Base-by-base conservation (phyloP, 805 yeast species). In the Clavispora santaluciae region DNA sequence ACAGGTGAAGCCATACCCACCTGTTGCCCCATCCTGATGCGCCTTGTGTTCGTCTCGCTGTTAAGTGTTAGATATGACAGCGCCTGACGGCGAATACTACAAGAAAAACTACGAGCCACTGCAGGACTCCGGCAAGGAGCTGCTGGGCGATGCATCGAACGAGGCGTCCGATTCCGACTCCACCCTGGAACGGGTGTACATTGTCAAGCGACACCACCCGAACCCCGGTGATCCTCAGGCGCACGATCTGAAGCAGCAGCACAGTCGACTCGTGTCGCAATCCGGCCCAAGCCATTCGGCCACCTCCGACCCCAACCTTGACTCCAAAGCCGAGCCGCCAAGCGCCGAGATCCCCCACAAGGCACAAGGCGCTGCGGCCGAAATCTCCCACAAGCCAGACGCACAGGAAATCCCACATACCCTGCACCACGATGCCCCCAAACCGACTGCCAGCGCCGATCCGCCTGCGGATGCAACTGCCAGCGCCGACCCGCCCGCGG, bases 101-200 rank as follows among this genome's bases (percentile, higher is more conserved):
- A 10, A 8, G n/a, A 28, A 28, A 28, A 4, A 12, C 12, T 8
- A n/a, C 31, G 20, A 28, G 20, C 11, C 18, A 3, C 18, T 18
- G 5, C 31, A 15, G n/a, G 31, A 28, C 18, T 16, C 31, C 6
- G 44, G 38, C 30, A 41, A 43, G 34, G 45, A 30, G 30, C 47
- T 44, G 52, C 44, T 49, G 17, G 49, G 49, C 40, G 54, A 48
- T 28, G 54, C 51, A 2, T 47, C 51, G 16, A 48, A 50, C 38
- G 54, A 50, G n/a, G 46, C 53, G 1, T 48, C 53, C n/a, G 53
- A 50, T 29, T 39, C 48, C 23, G 54, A 48, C 12, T 5, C 7
- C 29, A 12, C 20, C 2, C 31, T 20, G 18, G 31, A 15, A 5
- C 31, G 12, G 12, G 20, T 28, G 4, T 20, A 18, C 5, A 12